phyloP scores from a whole-genome alignment of 352 stramenopile genomes.

The Phytophthora tentaculata region DNA sequence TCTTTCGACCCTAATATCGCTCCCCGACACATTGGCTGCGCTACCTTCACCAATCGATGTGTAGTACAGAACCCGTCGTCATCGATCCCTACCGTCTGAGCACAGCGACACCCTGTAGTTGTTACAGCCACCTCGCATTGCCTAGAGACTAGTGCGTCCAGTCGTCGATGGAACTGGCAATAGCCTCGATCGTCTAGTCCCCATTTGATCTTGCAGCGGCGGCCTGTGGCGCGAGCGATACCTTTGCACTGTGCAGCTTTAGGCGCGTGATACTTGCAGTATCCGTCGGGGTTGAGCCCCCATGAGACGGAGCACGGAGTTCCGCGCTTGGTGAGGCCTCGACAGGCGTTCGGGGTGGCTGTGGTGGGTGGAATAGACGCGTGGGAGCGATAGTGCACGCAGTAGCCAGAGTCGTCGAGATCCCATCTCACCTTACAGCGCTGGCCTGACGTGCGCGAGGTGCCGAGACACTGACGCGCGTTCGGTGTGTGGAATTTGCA shows the following conservation, averaged over 20 bases:
- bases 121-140: conserved; percentile 10
- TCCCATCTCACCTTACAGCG: conserved; percentile 37
- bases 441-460: conserved; percentile 21
- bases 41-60: conserved; percentile 16
- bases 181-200: conserved; percentile 32
- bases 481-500: conserved; percentile 38
- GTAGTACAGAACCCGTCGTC: conserved; percentile 33
- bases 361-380: neutral
- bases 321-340: conserved; percentile 31
- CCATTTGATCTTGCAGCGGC: conserved; percentile 41
- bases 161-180: conserved; percentile 34
- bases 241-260: conserved; percentile 30
- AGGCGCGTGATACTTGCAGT: conserved; percentile 42
- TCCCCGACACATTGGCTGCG: conserved; percentile 27
- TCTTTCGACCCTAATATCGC: conserved; percentile 10
- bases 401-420: conserved; percentile 25
- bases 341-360: conserved; percentile 15
- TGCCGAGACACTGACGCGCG: conserved; percentile 31
- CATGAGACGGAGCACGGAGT: conserved; percentile 31
- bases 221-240: conserved; percentile 34
- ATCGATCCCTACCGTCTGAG: conserved; percentile 36
- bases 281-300: conserved; percentile 30
- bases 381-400: conserved; percentile 24
- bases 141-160: conserved; percentile 9
- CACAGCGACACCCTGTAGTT: conserved; percentile 19